Percentiles rank a stretch among this genome's conserved stretches.
phyloP scores from a whole-genome alignment of 345 rosid species.

The Syzygium aromaticum region DNA sequence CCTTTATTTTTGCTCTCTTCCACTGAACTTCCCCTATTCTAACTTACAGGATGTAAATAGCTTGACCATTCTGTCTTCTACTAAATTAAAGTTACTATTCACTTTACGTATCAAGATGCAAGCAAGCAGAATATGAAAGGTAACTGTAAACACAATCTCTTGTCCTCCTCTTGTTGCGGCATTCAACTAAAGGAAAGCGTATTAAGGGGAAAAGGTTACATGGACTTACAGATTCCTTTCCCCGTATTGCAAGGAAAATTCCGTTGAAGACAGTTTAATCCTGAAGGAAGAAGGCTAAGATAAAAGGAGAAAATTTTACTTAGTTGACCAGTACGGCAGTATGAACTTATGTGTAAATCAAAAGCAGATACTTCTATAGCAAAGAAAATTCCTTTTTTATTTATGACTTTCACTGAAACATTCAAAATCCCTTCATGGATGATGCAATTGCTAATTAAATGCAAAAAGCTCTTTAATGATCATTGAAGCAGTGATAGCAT shows the following conservation, averaged over 20 bases:
- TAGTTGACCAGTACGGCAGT: background rate
- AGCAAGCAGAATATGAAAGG: background rate
- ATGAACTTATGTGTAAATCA: background rate
- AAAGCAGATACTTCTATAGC: background rate
- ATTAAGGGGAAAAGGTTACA: background rate
- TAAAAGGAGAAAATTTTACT: conserved; percentile 1
- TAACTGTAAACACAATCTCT: background rate
- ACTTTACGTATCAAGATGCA: background rate
- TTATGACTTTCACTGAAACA: background rate
- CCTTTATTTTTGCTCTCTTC: background rate
- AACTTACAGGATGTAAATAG: background rate
- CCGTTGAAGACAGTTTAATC: conserved; percentile 63
- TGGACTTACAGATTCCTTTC: conserved; percentile 44
- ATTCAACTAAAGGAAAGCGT: background rate
- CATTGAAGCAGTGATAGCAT: background rate
- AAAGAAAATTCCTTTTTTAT: background rate
- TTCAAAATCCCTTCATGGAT: background rate
- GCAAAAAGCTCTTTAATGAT: background rate
- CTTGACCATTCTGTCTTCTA: background rate
- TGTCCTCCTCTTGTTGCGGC: background rate
- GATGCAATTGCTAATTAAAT: background rate
- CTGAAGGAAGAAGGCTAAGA: conserved; percentile 31
- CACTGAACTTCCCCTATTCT: too few relatives aligned
- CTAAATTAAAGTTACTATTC: background rate
- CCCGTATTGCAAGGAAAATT: conserved; percentile 51